Percentiles rank a stretch among this genome's conserved stretches.
Conservation (phyloP, 331 rosid species). For the Pyrus hybrid region DNA sequence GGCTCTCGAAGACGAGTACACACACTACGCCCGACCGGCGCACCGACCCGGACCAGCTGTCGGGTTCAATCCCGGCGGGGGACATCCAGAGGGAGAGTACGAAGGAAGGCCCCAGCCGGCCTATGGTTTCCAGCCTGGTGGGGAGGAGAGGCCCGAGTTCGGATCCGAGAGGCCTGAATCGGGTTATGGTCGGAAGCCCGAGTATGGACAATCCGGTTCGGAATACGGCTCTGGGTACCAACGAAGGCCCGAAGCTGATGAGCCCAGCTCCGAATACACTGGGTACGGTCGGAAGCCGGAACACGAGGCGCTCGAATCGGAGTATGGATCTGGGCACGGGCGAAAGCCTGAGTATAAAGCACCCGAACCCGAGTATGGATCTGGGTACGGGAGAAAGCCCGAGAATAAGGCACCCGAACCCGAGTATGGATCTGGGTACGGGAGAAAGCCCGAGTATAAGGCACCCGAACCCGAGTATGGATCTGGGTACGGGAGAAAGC, state of each 20-base stretch:
- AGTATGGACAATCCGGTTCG: not conserved
- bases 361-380: constrained; percentile 8
- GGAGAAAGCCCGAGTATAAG: not conserved
- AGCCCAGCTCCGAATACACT: not conserved
- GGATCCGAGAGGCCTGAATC: constrained; percentile 8
- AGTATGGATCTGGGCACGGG: not conserved
- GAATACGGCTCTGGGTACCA: constrained; percentile 31
- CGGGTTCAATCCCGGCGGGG: constrained; percentile 13
- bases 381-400: constrained; percentile 13
- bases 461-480: not conserved
- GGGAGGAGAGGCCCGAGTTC: not conserved
- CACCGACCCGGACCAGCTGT: constrained; percentile 42
- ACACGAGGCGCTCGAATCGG: not conserved
- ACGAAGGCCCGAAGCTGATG: constrained; percentile 5
- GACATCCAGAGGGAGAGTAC: not conserved
- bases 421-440: not conserved
- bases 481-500: constrained; percentile 30
- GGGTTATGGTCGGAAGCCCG: constrained; percentile 27
- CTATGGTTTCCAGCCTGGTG: constrained; percentile 8
- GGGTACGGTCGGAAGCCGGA: not conserved
- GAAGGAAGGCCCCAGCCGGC: constrained; percentile 12
- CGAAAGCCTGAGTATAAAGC: not conserved
- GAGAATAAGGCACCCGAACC: not conserved
- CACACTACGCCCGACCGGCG: constrained; percentile 62
- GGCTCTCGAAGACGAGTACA: constrained; percentile 65